Evolutionary conservation across 805 yeast species (phyloP).

Genomic region (Dipodascopsis uninucleata): DNA sequence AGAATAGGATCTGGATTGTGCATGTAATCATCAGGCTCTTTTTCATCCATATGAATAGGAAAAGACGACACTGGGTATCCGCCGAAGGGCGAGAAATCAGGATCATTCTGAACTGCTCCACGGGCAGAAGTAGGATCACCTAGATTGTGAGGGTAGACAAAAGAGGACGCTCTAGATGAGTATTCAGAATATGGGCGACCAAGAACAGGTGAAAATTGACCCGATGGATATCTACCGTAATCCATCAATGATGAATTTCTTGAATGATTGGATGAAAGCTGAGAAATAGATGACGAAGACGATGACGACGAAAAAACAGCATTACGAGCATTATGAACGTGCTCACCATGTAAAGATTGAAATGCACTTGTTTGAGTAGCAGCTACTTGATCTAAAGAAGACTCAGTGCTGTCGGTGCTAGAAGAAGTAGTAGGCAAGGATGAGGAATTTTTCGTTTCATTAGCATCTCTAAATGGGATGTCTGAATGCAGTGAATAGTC

Average conservation of each 20-base stretch:
- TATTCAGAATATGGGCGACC: too few relatives aligned
- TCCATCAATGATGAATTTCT: too few relatives aligned
- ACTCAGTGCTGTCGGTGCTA: not conserved
- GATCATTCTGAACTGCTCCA: conserved; percentile 31
- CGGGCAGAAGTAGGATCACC: conserved; percentile 22
- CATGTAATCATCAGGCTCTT: conserved; percentile 89
- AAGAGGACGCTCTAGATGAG: conserved; percentile 15
- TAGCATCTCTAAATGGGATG: conserved; percentile 3
- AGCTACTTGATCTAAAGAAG: conserved; percentile 1
- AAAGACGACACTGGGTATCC: conserved; percentile 93
- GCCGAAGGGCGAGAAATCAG: conserved; percentile 72
- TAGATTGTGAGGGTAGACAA: conserved; percentile 16
- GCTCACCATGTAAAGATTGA: conserved; percentile 11
- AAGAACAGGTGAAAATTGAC: too few relatives aligned
- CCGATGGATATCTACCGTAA: too few relatives aligned
- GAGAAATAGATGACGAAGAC: conserved; percentile 8
- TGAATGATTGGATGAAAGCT: not conserved
- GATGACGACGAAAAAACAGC: conserved; percentile 23
- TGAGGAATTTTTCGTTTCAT: too few relatives aligned
- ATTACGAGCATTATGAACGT: conserved; percentile 25
- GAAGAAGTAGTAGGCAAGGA: not conserved
- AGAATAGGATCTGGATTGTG: conserved; percentile 95
- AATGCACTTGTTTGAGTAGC: conserved; percentile 16
- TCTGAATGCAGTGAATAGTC: conserved; percentile 22
- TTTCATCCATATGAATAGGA: conserved; percentile 87